These are phyloP conservation scores for Verticillium zaregamsianum DNA, from an alignment of 2,329 filamentous ascomycete species.

Conservation along the genomic window DNA sequence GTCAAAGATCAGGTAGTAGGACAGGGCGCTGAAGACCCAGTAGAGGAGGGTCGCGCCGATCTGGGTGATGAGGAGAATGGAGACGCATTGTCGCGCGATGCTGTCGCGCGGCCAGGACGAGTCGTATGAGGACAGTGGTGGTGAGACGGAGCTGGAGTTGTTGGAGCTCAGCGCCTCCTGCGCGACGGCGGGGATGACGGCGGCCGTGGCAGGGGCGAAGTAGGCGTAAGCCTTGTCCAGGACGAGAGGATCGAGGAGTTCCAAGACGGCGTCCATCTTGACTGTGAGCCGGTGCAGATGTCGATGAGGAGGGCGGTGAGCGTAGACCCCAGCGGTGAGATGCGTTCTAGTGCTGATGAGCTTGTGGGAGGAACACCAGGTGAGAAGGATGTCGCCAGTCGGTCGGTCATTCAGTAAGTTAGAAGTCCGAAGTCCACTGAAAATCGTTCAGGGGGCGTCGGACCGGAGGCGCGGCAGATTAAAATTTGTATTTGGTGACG, in stretches of 20 bases:
- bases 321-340: no score
- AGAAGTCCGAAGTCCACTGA: no score
- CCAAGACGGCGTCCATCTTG: conserved; percentile 34
- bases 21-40: conserved; percentile 64
- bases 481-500: no score
- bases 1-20: conserved; percentile 64
- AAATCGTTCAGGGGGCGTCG: no score
- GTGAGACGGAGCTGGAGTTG: no score
- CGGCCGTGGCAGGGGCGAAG: conserved; percentile 22
- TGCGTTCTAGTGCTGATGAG: no score
- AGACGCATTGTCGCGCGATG: conserved; percentile 32
- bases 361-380: no score
- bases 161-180: neutral
- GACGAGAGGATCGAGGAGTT: conserved; percentile 35
- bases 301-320: no score
- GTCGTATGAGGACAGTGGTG: conserved; percentile 7
- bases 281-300: no score
- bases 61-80: conserved; percentile 32
- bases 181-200: conserved; percentile 9
- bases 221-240: conserved; percentile 36
- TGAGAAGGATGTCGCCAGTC: no score
- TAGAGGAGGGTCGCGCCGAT: conserved; percentile 41
- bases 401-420: no score
- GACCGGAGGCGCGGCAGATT: no score
- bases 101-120: conserved; percentile 35